phyloP scores from a whole-genome alignment of 2,329 filamentous ascomycete genomes.

The Aspergillaceae sp. region DNA sequence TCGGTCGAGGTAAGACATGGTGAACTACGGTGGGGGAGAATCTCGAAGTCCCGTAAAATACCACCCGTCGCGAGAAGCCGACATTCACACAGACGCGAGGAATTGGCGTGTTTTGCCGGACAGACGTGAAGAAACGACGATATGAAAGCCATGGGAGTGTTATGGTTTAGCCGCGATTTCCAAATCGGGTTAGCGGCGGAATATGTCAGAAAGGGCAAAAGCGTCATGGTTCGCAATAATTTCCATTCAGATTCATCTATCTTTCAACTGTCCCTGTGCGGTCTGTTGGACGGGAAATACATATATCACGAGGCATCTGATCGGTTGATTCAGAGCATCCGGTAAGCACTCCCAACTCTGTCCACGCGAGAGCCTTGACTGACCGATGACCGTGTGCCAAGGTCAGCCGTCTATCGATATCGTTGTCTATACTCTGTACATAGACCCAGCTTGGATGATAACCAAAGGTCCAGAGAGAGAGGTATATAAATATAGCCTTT shows the following conservation, averaged over 20 bases:
- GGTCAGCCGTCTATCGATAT: constrained; percentile 10
- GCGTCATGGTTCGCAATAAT: constrained; percentile 1
- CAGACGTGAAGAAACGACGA: constrained; percentile 3
- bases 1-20: constrained; percentile 28
- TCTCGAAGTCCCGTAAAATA: neutral
- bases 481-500: no score
- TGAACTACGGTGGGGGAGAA: constrained; percentile 1
- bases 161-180: neutral
- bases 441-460: neutral
- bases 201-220: constrained; percentile 5
- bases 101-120: neutral
- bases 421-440: neutral
- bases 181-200: constrained; percentile 13
- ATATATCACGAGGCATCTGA: no score
- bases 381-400: constrained; percentile 11
- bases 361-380: neutral
- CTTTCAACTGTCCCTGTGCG: no score
- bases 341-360: constrained; percentile 1
- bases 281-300: no score
- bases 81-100: constrained; percentile 4
- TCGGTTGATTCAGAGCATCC: no score
- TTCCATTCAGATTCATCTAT: no score
- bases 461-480: neutral
- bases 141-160: neutral
- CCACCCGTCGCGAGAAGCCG: neutral